Base-by-base conservation (phyloP, 1,139 yeast species). In the Yamadazyma mexicana region DNA sequence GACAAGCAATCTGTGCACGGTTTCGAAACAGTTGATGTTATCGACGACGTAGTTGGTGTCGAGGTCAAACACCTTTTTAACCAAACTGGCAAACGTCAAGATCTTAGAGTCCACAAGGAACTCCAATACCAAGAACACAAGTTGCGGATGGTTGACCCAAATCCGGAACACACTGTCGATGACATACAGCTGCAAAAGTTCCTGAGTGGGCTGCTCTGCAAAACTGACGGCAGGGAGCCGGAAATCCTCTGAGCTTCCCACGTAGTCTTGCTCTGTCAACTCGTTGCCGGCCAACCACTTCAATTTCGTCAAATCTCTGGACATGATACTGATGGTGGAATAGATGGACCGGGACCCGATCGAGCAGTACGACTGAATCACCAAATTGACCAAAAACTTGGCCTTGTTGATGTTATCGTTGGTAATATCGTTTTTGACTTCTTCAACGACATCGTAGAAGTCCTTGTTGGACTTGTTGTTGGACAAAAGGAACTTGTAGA, bases 341-440 rank as follows among this genome's bases (percentile, higher is more conserved):
- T 95, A 87, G 34, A 91, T 75, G 0, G 98, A 89, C 56, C 98
- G 77, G 34, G 88, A 84, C 18, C 98, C 97, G 45, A 89, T 81
- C 53, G 81, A 83, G 35, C 94, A 86, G 40, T 88, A 73, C 0
- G 86, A 73, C 54, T 87, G 91, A 49, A 84, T 73, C 17, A 89
- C 62, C 20, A 87, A 64, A 27, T 84, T 78, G 31, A 84, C 69
- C 31, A 80, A 58, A 44, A 82, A 74, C 61, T 49, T 74, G 66
- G 49, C 77, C 46, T 56, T 54, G 40, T 66, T 54, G 17, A 67
- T 55, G 2, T 62, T 62, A 16, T 53, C 52, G 32, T 52, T 45
- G 4, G 60, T 51, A 20, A 59, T 45, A 2, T 66, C 59, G 30
- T 64, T 64, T 14, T 55, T 55, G 40, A 72, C 56, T 26, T 63